Conservation (phyloP, 2,329 filamentous ascomycete species). For the Paraphoma sp. region DNA sequence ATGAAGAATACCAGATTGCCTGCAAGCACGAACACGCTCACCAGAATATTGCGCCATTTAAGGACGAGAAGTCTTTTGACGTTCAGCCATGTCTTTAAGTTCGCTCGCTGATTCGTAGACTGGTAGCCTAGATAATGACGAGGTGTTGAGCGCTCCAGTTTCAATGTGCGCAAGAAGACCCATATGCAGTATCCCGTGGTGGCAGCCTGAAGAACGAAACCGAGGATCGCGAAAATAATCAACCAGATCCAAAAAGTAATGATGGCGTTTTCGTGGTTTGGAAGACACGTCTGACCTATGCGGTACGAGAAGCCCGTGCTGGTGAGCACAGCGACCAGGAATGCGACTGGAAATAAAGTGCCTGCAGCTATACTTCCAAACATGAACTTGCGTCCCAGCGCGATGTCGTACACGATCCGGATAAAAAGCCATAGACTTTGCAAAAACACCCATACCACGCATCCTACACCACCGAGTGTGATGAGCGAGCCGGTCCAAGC, state of each 20-base stretch:
- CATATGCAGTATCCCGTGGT: conserved; percentile 45
- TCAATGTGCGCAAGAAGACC: conserved; percentile 38
- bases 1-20: conserved; percentile 34
- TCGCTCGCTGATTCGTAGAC: not conserved
- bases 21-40: conserved; percentile 33
- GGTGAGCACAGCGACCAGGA: conserved; percentile 37
- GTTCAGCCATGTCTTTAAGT: conserved; percentile 28
- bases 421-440: conserved; percentile 49
- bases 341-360: conserved; percentile 36
- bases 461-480: conserved; percentile 78
- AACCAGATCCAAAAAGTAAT: conserved; percentile 48
- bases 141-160: conserved; percentile 11
- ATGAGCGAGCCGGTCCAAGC: conserved; percentile 81
- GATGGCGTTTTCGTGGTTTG: conserved; percentile 43
- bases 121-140: not conserved
- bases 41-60: conserved; percentile 38
- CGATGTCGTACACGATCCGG: conserved; percentile 46
- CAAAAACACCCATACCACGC: conserved; percentile 71
- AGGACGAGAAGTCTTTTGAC: conserved; percentile 30
- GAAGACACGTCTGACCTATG: conserved; percentile 45
- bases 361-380: conserved; percentile 38
- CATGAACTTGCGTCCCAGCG: conserved; percentile 39
- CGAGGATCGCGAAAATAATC: conserved; percentile 37
- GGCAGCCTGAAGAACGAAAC: conserved; percentile 36
- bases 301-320: conserved; percentile 48